A percentile compares a stretch with the other conserved stretches of the same genome.
Conservation (phyloP, 1,284 basidiomycete species). For the Leccinum pachyderme region DNA sequence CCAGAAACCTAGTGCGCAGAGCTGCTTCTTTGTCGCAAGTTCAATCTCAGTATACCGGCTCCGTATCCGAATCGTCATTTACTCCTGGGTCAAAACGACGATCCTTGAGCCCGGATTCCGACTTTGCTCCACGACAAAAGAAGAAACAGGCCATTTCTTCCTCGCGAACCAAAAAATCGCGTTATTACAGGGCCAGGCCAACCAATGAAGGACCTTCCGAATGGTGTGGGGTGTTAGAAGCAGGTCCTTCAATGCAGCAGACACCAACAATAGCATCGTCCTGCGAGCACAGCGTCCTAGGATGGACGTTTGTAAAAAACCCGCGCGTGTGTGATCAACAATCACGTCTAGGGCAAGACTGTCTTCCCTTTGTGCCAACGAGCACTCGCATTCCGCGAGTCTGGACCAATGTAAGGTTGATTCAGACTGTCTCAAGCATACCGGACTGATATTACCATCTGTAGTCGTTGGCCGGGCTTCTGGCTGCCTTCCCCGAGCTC, state of each 20-base stretch:
- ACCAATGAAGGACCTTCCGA: slow-evolving; percentile 1
- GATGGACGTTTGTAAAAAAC: slow-evolving; percentile 22
- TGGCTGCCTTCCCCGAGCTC: slow-evolving; percentile 25
- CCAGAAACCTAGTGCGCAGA: not conserved
- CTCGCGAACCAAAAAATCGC: not conserved
- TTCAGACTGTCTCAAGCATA: not conserved
- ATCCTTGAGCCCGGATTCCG: slow-evolving; percentile 12
- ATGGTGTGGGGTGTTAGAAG: not conserved
- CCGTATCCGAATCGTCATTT: not conserved
- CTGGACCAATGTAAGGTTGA: slow-evolving; percentile 29
- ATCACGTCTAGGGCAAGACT: not conserved
- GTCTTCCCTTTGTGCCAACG: not conserved
- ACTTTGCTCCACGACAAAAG: slow-evolving; percentile 10
- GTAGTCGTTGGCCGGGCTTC: slow-evolving; percentile 24
- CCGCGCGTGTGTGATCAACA: not conserved
- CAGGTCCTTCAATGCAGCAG: not conserved
- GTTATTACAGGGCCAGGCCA: not conserved
- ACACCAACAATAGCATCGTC: not conserved
- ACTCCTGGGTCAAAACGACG: slow-evolving; percentile 14
- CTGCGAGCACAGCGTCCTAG: not conserved
- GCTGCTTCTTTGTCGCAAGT: not conserved
- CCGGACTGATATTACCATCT: slow-evolving; percentile 11
- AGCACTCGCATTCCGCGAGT: slow-evolving; percentile 18
- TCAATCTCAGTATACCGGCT: not conserved
- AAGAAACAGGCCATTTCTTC: not conserved